Conservation (phyloP, 345 rosid species). For the Geranium brycei region DNA sequence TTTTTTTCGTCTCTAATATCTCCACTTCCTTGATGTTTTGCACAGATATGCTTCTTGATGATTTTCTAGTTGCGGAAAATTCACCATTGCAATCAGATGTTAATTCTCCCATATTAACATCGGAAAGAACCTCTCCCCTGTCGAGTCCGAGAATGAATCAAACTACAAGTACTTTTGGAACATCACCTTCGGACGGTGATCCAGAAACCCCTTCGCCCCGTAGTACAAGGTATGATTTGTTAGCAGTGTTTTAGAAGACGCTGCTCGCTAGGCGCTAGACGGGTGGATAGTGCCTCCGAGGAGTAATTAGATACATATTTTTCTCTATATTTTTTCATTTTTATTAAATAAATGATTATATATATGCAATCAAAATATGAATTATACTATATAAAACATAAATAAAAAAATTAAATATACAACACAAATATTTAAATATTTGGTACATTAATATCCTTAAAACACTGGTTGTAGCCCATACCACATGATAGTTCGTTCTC, state of each 20-base stretch:
- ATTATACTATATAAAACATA: no score
- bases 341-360: no score
- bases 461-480: not conserved
- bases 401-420: no score
- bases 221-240: slow-evolving; percentile 41
- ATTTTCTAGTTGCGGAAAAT: slow-evolving; percentile 83
- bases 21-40: slow-evolving; percentile 6
- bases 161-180: slow-evolving; percentile 25
- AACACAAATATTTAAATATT: no score
- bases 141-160: slow-evolving; percentile 20
- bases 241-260: no score
- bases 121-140: slow-evolving; percentile 52
- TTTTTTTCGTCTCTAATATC: not conserved
- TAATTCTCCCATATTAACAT: slow-evolving; percentile 45
- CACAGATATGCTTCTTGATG: slow-evolving; percentile 74
- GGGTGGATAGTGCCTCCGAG: no score
- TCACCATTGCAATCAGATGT: slow-evolving; percentile 61
- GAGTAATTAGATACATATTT: no score
- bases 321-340: no score
- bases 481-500: not conserved
- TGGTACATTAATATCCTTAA: no score
- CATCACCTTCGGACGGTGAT: slow-evolving; percentile 26
- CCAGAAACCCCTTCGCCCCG: slow-evolving; percentile 28
- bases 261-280: no score
- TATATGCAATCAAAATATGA: no score